Evolutionary conservation across 2,329 filamentous ascomycete genomes (phyloP).

Genomic region (Amauroascus verrucosus): DNA sequence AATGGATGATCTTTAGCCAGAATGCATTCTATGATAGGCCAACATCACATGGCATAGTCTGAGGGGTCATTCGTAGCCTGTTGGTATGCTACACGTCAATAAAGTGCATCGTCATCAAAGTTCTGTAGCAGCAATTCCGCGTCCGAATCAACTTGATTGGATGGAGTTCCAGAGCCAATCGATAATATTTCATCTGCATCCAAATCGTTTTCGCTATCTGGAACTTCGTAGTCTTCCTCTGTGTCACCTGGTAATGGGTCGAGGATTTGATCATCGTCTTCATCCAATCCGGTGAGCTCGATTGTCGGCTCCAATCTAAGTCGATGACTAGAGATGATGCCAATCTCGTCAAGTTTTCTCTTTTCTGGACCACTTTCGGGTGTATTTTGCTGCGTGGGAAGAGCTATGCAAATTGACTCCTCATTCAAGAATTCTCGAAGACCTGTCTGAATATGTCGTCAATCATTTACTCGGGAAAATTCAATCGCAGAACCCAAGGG

Average conservation of each 20-base stretch:
- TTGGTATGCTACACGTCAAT: background rate
- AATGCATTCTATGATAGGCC: background rate
- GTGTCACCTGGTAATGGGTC: slow-evolving; percentile 3
- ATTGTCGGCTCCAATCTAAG: slow-evolving; percentile 1
- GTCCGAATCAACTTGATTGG: background rate
- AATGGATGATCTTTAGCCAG: too few relatives aligned
- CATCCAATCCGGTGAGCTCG: background rate
- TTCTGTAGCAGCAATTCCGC: background rate
- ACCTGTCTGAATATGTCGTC: background rate
- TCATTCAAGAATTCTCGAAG: slow-evolving; percentile 7
- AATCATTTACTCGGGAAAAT: background rate
- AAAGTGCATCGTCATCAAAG: background rate
- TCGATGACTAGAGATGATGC: background rate
- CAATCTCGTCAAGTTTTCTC: background rate
- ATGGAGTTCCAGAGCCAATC: background rate
- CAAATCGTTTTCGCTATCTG: slow-evolving; percentile 12
- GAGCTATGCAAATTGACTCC: slow-evolving; percentile 1
- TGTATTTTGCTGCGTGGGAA: background rate
- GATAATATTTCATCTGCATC: slow-evolving; percentile 4
- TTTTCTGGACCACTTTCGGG: background rate
- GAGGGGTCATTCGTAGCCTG: background rate
- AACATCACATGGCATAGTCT: background rate
- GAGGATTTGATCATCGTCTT: slow-evolving; percentile 10
- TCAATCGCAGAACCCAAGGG: background rate
- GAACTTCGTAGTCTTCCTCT: slow-evolving; percentile 10